Base-by-base conservation (phyloP, 2,329 filamentous ascomycete genomes). In the Sarocladium brachiariae region DNA sequence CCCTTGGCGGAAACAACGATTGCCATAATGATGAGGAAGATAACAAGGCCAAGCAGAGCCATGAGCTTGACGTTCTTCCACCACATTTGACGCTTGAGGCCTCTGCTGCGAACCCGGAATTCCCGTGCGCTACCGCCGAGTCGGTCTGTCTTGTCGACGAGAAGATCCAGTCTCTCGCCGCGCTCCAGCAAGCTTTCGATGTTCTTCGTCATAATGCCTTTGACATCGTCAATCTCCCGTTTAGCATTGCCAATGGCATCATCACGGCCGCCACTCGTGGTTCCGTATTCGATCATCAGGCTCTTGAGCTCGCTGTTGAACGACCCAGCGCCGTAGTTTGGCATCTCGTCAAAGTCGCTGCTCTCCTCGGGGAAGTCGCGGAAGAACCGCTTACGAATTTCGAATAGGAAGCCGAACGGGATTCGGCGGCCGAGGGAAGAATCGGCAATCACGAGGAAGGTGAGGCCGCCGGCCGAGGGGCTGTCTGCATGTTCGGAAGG, bases 1-100 rank as follows among this genome's bases (percentile, higher is more conserved):
- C 39, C 23, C 68, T 77, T 80, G 50, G 75, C 62, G 2, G 75
- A 70, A 53, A 81, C 70, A 24, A 80, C 69, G 52, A 81, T 76
- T n/a, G 74, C 71, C 56, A 79, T 58, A 41, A 82, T 58, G 57
- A 83, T 78, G 55, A 83, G 63, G 39, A 74, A 63, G 23, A 93
- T 69, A 2, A 91, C 89, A 39, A 96, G 63, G 3, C 69, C 75
- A 54, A 91, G 63, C 59, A 99, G 68, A 6, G 81, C 84, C 90
- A 97, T 96, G 58, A 99, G 71, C 73, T 95, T 95, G 41, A 95
- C 80, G 67, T 99, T 97, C 83, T 97, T 97, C 92, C 92, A 97
- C 93, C 93, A 99, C 93, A 99, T 97, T 69, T 86, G 80, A 63
- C 95, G 80, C 72, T 93, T 87, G 59, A 99, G 68, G 1, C 89